phyloP scores from a whole-genome alignment of 176 grass and related monocot genomes.

The Stipa capillata region DNA sequence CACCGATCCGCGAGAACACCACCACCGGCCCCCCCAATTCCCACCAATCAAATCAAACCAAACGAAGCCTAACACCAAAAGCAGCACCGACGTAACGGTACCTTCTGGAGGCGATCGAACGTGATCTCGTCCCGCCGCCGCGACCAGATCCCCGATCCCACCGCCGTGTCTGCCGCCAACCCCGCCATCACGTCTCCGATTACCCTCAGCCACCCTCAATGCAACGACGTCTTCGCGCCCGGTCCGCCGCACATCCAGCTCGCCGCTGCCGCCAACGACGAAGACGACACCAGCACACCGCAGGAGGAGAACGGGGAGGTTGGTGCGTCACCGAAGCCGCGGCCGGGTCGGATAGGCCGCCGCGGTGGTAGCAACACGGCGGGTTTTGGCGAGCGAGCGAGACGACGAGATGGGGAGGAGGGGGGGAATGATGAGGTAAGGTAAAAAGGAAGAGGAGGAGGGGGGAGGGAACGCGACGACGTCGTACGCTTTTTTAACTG shows the following conservation, averaged over 20 bases:
- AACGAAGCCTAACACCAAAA: not conserved
- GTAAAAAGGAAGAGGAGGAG: not conserved
- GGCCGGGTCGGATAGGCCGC: constrained; percentile 26
- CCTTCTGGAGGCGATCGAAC: constrained; percentile 95
- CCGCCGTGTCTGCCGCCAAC: not conserved
- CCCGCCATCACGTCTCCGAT: constrained; percentile 37
- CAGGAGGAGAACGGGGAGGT: not conserved
- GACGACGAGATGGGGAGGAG: constrained; percentile 5
- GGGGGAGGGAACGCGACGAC: constrained; percentile 37
- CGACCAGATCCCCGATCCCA: constrained; percentile 91
- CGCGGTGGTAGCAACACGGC: not conserved
- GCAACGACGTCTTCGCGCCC: not conserved
- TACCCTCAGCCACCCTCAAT: not conserved
- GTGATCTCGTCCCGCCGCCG: constrained; percentile 81
- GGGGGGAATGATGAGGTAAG: constrained; percentile 7
- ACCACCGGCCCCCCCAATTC: constrained; percentile 6
- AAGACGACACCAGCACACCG: not conserved
- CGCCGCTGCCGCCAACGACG: not conserved
- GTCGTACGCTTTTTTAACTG: constrained; percentile 54
- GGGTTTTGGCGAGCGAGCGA: constrained; percentile 8
- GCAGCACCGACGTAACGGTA: constrained; percentile 5
- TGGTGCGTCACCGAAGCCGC: not conserved
- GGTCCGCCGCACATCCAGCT: constrained; percentile 6
- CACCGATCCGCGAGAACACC: not conserved
- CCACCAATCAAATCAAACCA: not conserved